Base-by-base conservation (phyloP, 306 rosid species). In the Vicia villosa region DNA sequence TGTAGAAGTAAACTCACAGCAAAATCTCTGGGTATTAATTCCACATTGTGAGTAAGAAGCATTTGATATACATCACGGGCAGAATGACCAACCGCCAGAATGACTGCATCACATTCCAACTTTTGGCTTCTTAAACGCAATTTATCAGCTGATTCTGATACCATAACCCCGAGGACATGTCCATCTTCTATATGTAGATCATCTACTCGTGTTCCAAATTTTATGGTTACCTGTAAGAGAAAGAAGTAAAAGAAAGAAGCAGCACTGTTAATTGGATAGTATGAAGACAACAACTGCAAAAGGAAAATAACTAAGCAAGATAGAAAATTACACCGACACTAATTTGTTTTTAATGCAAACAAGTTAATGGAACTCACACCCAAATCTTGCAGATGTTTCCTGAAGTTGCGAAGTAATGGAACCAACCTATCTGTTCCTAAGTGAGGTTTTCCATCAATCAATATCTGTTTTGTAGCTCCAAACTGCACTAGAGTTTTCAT, bases 11-110 rank as follows among this genome's bases (percentile, higher is more conserved):
- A 77, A 90, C 98, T 85, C 79, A 94, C 98, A 46, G 98, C 45
- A 84, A 94, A 90, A 80, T 90, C 97, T 77, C 88, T 94, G 8
- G 95, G 95, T 47, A 81, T 73, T 88, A 94, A 79, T 66, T 79
- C 86, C 73, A 94, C 73, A 59, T 88, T 79, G 82, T 90, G 97
- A 75, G 91, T 83, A 79, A 83, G 78, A 83, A 94, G 97, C 83
- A 85, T 83, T 75, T 87, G 88, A 81, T 94, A 94, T 17, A 76
- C 65, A 80, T 94, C 97, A 42, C 98, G 95, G 30, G 98, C 98
- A 80, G 97, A 94, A 90, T 94, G 98, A 63, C 98, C 98, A 69
- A 94, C 96, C 24, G 97, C 98, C 77, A 94, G 83, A 82, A 94
- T 80, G 72, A 88, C 86, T 66, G 95, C 95, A 85, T 94, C 96